Conservation (phyloP, 805 yeast species). For the Candida peoriensis region DNA sequence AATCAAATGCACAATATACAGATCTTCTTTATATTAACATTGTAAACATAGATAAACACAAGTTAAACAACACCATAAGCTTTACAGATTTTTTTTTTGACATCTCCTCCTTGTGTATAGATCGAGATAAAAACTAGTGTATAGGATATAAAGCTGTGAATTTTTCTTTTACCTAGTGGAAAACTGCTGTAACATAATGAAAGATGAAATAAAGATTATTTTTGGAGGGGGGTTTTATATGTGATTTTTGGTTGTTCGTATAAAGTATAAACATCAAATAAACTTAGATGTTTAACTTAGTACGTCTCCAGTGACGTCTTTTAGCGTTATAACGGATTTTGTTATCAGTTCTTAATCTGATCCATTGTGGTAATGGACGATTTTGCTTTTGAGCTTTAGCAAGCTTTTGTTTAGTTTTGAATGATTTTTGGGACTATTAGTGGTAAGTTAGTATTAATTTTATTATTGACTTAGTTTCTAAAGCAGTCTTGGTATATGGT, state of each 20-base stretch:
- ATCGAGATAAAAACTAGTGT: no score
- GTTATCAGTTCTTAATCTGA: constrained; percentile 97
- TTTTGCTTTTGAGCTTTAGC: constrained; percentile 98
- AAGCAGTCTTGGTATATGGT: neutral
- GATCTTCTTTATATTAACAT: constrained; percentile 14
- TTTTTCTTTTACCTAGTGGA: no score
- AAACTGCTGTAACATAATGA: constrained; percentile 4
- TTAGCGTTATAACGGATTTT: constrained; percentile 98
- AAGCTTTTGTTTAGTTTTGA: constrained; percentile 96
- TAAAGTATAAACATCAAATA: constrained; percentile 5
- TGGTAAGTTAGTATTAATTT: constrained; percentile 14
- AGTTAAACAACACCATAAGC: no score
- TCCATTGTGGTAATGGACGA: constrained; percentile 99
- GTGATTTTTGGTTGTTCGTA: constrained; percentile 2
- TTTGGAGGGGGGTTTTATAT: neutral
- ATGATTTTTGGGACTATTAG: constrained; percentile 81
- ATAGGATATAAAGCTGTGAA: no score
- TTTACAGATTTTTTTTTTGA: no score
- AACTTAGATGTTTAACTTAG: constrained; percentile 91
- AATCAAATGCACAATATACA: constrained; percentile 20
- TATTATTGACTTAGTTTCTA: neutral
- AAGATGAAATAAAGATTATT: constrained; percentile 6
- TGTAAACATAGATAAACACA: no score
- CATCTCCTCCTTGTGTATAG: no score
- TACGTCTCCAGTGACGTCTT: constrained; percentile 99